These are phyloP conservation scores for Solanum neorickii DNA, from an alignment of 257 asterid species.

Conservation along the genomic window DNA sequence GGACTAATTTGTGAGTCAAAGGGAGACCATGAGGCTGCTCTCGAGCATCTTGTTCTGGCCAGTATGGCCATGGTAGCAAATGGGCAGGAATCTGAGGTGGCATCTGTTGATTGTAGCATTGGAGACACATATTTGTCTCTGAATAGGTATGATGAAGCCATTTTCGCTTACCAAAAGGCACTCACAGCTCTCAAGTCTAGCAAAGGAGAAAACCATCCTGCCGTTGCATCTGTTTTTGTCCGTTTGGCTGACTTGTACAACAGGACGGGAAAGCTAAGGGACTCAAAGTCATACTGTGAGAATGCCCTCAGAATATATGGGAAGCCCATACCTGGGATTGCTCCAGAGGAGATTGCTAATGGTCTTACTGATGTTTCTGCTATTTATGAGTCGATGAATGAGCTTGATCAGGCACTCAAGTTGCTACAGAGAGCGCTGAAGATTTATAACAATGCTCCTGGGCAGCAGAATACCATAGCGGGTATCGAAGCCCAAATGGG, in stretches of 20 bases:
- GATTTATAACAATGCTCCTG: conserved; percentile 76
- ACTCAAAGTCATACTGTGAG: conserved; percentile 77
- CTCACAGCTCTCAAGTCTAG: conserved; percentile 70
- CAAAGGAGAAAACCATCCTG: conserved; percentile 87
- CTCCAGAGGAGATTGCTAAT: conserved; percentile 82
- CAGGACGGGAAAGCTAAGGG: conserved; percentile 75
- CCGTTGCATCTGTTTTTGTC: conserved; percentile 81
- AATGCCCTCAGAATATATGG: conserved; percentile 78
- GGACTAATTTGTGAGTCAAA: conserved; percentile 78
- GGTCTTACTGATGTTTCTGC: conserved; percentile 85
- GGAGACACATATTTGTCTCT: conserved; percentile 79
- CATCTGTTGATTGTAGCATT: conserved; percentile 74
- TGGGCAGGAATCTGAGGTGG: conserved; percentile 85
- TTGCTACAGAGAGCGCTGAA: conserved; percentile 77
- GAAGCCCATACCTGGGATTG: conserved; percentile 62
- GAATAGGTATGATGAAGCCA: conserved; percentile 78
- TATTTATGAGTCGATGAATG: conserved; percentile 83
- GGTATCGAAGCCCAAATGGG: conserved; percentile 97
- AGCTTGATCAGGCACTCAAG: conserved; percentile 72
- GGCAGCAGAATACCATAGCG: conserved; percentile 75
- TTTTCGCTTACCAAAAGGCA: conserved; percentile 77
- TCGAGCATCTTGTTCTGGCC: conserved; percentile 90
- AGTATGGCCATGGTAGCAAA: conserved; percentile 91
- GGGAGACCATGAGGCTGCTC: conserved; percentile 83
- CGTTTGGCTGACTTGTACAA: conserved; percentile 81